Base-by-base conservation (phyloP, 1,284 basidiomycete species). In the Tilletia horrida region DNA sequence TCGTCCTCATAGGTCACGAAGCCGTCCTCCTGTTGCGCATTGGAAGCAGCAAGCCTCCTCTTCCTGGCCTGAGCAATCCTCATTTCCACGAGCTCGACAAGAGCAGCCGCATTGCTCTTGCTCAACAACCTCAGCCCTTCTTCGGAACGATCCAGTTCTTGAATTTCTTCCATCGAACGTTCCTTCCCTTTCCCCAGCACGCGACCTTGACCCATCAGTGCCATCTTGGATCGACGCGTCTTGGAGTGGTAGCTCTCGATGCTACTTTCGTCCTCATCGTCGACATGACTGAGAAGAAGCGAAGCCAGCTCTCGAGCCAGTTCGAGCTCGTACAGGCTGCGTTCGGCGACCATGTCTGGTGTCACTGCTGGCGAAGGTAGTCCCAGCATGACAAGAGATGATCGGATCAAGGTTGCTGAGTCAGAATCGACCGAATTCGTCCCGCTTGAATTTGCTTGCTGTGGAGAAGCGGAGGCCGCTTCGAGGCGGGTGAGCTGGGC, bases 331-430 rank as follows among this genome's bases (percentile, higher is more conserved):
- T 94, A 98, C 67, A 84, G 86, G 59, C 86, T 84, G 77, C 97
- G 92, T 78, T 92, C 90, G 62, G 86, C 86, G 64, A 91, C 88
- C 91, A 96, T 94, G 76, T 97, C 93, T 61, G 88, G 85, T 18
- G 94, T 97, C 9, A 97, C 87, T 0, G 95, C 92, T 0, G 84
- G 81, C 84, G 91, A 87, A 67, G 89, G 87, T 57, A 97, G 84
- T 0, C 95, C 95, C 0, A 97, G 86, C 78, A 91, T 90, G 11
- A 91, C 89, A 35, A 97, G 87, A 0, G 93, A 94, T 0, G 89
- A 90, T 14, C 91, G 88, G 71, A 97, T 91, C 55, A 81, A 69
- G 14, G 75, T 76, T 9, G 72, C 76, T 2, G 78, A 74, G 25
- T 89, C 90, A 72, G 92, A 90, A 79, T 91, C 90, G 2, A 88